These are phyloP conservation scores for Hypericum perforatum DNA, from an alignment of 345 rosid species.

Conservation along the genomic window DNA sequence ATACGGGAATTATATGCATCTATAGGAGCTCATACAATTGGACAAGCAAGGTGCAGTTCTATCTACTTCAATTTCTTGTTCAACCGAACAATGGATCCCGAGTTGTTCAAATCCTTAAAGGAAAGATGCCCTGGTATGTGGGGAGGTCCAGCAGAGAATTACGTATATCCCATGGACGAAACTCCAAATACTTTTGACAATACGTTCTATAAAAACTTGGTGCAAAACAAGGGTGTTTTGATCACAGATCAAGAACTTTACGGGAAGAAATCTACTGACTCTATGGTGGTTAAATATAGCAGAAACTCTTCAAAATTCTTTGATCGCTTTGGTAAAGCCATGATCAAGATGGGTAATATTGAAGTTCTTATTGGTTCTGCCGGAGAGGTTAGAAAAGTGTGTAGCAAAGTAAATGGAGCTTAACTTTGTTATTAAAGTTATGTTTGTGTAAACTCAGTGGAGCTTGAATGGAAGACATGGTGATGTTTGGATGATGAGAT, in stretches of 20 bases:
- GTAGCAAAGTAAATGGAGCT: background rate
- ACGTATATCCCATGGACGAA: conserved; percentile 6
- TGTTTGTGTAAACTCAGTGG: too few species aligned
- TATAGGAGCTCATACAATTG: too few species aligned
- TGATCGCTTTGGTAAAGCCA: background rate
- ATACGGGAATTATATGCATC: too few species aligned
- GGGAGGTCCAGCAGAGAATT: background rate
- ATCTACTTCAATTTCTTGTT: too few species aligned
- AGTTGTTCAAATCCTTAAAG: conserved; percentile 3
- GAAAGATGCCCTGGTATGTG: conserved; percentile 14
- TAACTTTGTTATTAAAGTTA: too few species aligned
- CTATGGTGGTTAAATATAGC: background rate
- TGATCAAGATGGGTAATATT: conserved; percentile 1
- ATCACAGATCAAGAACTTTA: background rate
- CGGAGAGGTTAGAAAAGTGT: background rate
- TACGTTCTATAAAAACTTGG: background rate
- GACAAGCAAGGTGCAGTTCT: too few species aligned
- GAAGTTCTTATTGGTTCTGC: background rate
- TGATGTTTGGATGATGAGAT: too few species aligned
- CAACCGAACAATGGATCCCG: background rate
- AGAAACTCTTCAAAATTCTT: background rate
- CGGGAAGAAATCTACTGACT: background rate
- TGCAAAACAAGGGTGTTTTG: background rate
- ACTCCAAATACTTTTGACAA: background rate
- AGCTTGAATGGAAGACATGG: too few species aligned